Evolutionary conservation across 106 monocot species (phyloP), one percentile per base, ranked within the genome.

Genomic region (Dendrobium chrysotoxum): DNA sequence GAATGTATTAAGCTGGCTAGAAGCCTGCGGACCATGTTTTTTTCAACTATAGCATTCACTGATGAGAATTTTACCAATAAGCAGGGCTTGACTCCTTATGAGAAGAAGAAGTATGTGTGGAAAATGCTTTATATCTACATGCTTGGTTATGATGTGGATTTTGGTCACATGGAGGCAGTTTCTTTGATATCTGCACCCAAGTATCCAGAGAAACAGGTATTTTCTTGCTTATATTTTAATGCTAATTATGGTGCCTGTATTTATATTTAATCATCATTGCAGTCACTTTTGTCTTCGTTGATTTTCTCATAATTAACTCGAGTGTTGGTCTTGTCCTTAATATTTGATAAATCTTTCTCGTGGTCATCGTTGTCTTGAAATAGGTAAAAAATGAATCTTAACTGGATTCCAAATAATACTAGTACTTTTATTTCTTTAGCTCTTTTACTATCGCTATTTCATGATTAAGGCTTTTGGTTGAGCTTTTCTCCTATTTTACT

Each of bases 71-170:
- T 74, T 41, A 28, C 40, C 18, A 74, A 74, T 41, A 21, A 40
- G 40, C 89, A 98, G 97, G 92, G 92, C 0, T 91, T 98, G 83
- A 78, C 92, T 67, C 92, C 84, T 68, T 91, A 98, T 75, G 97
- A 98, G 86, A 98, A 98, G 79, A 98, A 94, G 82, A 98, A 98
- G 76, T 98, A 98, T 82, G 94, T 98, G 1, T 98, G 97, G 97
- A 98, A 98, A 86, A 92, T 98, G 92, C 97, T 98, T 87, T 98
- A 98, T 83, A 91, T 98, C 54, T 94, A 92, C 87, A 98, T 98
- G 97, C 85, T 98, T 31, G 97, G 97, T 26, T 98, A 98, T 86
- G 97, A 98, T 88, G 97, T 98, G 64, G 97, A 98, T 88, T 98
- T 98, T 89, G 97, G 97, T 81, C 97, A 98, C 61, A 90, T 78